Base-by-base conservation (phyloP, 2,329 filamentous ascomycete genomes). In the Xylariaceae sp. region DNA sequence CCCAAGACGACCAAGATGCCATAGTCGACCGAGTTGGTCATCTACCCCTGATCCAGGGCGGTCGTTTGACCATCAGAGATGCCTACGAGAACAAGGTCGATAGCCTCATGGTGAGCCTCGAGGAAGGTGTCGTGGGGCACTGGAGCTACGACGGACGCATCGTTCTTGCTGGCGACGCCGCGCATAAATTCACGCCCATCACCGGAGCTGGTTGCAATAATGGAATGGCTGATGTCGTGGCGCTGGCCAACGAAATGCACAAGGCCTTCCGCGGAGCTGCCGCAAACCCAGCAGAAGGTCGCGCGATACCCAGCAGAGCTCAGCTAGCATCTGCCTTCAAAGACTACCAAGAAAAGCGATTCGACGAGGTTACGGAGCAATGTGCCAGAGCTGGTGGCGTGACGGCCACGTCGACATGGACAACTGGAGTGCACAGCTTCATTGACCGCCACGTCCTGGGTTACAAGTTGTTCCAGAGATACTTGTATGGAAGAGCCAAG, bases 171-270 rank as follows among this genome's bases (percentile, higher is more conserved):
- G 48, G 48, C 19, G 48, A 50, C 36, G 42, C 41, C 14, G 48
- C 42, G 42, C 48, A 50, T 36, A 50, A 45, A 42, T n/a, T 50
- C 9, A 50, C 48, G 34, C 48, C 48, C 5, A 50, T 39, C 43
- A 44, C 33, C 6, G 48, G 48, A 2, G 28, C 18, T 3, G 48
- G 48, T 6, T 44, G 33, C 43, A 50, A 50, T 17, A 45, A 45
- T 22, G 48, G 42, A 9, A 45, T 50, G 5, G 28, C 14, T 5
- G 48, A 50, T 19, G 42, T 45, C 12, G 42, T 45, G 13, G 42
- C 16, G 5, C 22, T 50, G 42, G 22, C 42, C 17, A 50, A 50
- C 33, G 48, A 50, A 34, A n/a, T 50, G 22, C 41, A 44, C 45
- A 39, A 43, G 18, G 41, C 41, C 18, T 43, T 43, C 41, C 6